Percentiles rank a stretch among this genome's conserved stretches.
These are phyloP conservation scores for Talaromyces atroroseus DNA, from an alignment of 2,329 filamentous ascomycete genomes.

Conservation along the genomic window DNA sequence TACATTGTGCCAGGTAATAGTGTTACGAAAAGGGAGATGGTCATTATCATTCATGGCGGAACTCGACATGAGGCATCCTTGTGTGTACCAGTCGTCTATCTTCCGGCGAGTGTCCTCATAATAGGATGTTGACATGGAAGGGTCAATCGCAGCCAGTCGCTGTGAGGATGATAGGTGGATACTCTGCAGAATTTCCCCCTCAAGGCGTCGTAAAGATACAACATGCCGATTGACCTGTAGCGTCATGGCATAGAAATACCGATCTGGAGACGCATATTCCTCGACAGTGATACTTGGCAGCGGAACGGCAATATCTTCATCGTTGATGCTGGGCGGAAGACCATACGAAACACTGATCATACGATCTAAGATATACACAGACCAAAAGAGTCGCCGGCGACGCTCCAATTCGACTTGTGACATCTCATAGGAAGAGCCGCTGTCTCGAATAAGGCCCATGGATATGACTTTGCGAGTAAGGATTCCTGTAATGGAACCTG, in stretches of 20 bases:
- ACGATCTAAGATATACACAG: constrained; percentile 42
- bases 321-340: constrained; percentile 35
- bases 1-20: constrained; percentile 41
- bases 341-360: constrained; percentile 43
- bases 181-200: constrained; percentile 23
- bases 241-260: constrained; percentile 35
- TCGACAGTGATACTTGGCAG: constrained; percentile 43
- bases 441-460: constrained; percentile 5
- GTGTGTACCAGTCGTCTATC: constrained; percentile 46
- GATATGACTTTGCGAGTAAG: constrained; percentile 8
- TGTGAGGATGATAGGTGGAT: constrained; percentile 3
- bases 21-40: constrained; percentile 43
- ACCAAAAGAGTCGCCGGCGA: constrained; percentile 42
- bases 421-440: neutral
- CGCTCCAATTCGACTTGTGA: constrained; percentile 23
- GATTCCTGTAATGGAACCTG: constrained; percentile 36
- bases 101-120: constrained; percentile 30
- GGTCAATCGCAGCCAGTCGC: too few relatives aligned
- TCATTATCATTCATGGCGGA: constrained; percentile 31
- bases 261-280: constrained; percentile 40
- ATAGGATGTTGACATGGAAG: too few relatives aligned
- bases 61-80: constrained; percentile 41
- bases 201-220: constrained; percentile 42
- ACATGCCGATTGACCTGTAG: constrained; percentile 44
- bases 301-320: constrained; percentile 38